Evolutionary conservation across 2,329 filamentous ascomycete genomes (phyloP).

Genomic region (Fusarium decemcellulare): DNA sequence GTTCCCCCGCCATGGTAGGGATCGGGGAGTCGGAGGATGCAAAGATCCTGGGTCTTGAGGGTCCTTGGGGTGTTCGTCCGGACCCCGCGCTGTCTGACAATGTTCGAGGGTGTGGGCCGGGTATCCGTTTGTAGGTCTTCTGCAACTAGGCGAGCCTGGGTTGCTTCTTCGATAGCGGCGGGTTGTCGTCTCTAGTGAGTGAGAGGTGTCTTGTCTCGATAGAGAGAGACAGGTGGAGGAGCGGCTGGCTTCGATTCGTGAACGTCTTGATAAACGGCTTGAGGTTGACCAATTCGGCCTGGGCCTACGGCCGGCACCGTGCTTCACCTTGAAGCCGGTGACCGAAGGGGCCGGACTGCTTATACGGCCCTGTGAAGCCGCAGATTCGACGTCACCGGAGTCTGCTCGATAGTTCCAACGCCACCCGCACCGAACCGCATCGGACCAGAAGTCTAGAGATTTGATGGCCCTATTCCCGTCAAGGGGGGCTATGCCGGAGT

Average conservation of each 20-base stretch:
- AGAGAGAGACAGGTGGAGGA: constrained; percentile 14
- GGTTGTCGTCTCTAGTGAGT: constrained; percentile 17
- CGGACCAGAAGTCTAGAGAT: constrained; percentile 31
- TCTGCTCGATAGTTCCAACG: constrained; percentile 42
- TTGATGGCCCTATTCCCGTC: constrained; percentile 33
- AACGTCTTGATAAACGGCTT: constrained; percentile 38
- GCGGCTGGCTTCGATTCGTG: constrained; percentile 28
- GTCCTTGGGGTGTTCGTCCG: constrained; percentile 26
- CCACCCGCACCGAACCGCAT: constrained; percentile 44
- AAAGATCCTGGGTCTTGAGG: constrained; percentile 21
- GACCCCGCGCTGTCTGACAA: constrained; percentile 14
- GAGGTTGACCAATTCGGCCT: constrained; percentile 30
- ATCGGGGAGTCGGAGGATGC: constrained; percentile 24
- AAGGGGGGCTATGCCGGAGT: constrained; percentile 42
- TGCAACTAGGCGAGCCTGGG: constrained; percentile 24
- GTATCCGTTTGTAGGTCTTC: constrained; percentile 22
- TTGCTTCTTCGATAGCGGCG: constrained; percentile 21
- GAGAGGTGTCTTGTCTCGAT: background rate
- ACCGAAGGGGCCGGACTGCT: constrained; percentile 41
- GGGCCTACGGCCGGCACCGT: constrained; percentile 41
- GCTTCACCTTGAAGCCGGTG: constrained; percentile 34
- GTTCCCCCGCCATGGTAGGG: constrained; percentile 44
- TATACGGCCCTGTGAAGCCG: constrained; percentile 43
- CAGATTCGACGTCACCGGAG: constrained; percentile 44
- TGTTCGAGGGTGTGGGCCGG: constrained; percentile 19